A percentile compares a stretch with the other conserved stretches of the same genome.
These are phyloP conservation scores for Diaporthe vaccinii DNA, from an alignment of 2,329 filamentous ascomycete genomes.

Conservation along the genomic window DNA sequence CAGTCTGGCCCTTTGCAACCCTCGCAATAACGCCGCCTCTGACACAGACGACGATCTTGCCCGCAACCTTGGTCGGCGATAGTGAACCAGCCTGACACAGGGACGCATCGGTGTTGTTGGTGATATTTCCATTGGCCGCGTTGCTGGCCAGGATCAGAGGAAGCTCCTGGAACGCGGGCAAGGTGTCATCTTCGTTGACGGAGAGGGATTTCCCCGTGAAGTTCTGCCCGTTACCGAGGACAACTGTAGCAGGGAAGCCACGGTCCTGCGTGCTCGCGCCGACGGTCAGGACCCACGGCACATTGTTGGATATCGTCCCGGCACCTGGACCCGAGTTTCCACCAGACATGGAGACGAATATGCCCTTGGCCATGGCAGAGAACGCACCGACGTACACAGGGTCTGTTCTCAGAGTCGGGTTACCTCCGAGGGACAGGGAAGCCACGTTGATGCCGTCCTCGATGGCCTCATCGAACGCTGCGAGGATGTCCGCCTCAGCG, in stretches of 20 bases:
- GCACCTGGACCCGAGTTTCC: background rate
- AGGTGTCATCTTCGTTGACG: background rate
- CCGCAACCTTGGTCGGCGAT: background rate
- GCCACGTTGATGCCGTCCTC: conserved; percentile 21
- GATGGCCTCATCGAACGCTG: conserved; percentile 12
- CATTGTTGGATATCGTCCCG: conserved; percentile 13
- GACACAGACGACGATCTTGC: conserved; percentile 25
- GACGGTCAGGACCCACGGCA: conserved; percentile 20
- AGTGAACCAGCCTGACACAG: background rate
- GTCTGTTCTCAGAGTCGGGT: background rate
- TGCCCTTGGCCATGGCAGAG: conserved; percentile 4
- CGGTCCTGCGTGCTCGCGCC: conserved; percentile 23
- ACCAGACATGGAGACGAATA: conserved; percentile 18
- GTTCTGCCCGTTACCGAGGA: conserved; percentile 2
- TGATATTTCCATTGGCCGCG: background rate
- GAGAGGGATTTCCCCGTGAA: conserved; percentile 20
- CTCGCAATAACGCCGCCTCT: background rate
- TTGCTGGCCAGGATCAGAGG: background rate
- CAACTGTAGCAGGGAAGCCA: background rate
- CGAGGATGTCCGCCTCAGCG: background rate
- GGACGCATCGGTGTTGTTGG: conserved; percentile 1
- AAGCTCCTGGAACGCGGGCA: background rate
- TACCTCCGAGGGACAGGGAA: background rate
- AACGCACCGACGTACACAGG: background rate
- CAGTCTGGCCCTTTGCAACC: background rate